Evolutionary conservation across 768 basidiomycete genomes (phyloP).

Genomic region (Leucocoprinus birnbaumii): DNA sequence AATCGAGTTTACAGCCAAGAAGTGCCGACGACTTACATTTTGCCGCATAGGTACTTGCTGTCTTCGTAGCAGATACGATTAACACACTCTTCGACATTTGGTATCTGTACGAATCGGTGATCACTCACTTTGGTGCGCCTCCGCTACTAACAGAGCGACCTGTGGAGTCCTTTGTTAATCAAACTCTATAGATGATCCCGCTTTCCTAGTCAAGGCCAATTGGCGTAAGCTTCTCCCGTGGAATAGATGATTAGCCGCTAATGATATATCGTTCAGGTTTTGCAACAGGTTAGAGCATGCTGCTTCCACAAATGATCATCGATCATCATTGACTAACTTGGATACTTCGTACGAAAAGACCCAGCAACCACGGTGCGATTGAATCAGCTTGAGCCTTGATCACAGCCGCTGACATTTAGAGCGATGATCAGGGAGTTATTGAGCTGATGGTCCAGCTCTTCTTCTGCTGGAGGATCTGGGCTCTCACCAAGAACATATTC

Average conservation of each 20-base stretch:
- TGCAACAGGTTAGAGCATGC: conserved; percentile 10
- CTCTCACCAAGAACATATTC: conserved; percentile 22
- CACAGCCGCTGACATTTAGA: background rate
- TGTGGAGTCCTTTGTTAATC: background rate
- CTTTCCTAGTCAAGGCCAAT: conserved; percentile 9
- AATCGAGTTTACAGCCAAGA: conserved; percentile 25
- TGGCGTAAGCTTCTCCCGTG: conserved; percentile 8
- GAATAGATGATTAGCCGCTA: background rate
- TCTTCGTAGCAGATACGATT: conserved; percentile 47
- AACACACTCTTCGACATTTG: conserved; percentile 42
- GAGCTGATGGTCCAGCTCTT: conserved; percentile 43
- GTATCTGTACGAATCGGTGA: conserved; percentile 44
- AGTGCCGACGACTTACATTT: conserved; percentile 18
- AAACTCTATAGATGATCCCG: conserved; percentile 14
- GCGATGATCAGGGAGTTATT: conserved; percentile 37
- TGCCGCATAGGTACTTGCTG: conserved; percentile 4
- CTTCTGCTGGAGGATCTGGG: conserved; percentile 36
- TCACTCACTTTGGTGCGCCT: conserved; percentile 41
- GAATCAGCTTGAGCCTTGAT: conserved; percentile 1
- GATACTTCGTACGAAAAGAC: conserved; percentile 23
- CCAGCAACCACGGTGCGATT: conserved; percentile 45
- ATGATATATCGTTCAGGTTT: background rate
- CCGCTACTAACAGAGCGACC: background rate
- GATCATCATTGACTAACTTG: too few relatives aligned
- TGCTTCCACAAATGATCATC: too few relatives aligned